phyloP scores from a whole-genome alignment of 2,329 filamentous ascomycete species.

The Chaetomium sp. region DNA sequence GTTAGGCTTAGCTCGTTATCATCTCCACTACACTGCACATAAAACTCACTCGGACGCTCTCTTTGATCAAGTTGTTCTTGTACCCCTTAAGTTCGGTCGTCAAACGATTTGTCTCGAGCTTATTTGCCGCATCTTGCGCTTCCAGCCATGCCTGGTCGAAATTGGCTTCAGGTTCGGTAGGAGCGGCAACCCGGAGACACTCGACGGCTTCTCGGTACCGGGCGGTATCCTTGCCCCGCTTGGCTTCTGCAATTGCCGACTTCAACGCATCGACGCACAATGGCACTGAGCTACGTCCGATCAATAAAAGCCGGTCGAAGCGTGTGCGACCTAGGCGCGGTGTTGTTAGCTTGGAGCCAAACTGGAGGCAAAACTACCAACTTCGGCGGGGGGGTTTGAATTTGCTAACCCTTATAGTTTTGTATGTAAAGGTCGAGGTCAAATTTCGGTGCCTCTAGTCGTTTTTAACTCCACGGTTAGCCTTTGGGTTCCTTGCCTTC shows the following conservation, averaged over 20 bases:
- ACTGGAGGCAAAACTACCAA: neutral
- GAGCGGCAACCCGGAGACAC: constrained; percentile 55
- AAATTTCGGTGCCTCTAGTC: constrained; percentile 70
- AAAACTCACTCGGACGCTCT: constrained; percentile 74
- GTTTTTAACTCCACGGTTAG: neutral
- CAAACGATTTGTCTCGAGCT: constrained; percentile 64
- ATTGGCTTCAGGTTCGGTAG: constrained; percentile 59
- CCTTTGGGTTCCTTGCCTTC: neutral
- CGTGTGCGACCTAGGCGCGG: constrained; percentile 62
- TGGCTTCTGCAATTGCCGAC: constrained; percentile 68
- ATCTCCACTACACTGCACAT: neutral
- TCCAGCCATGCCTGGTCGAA: constrained; percentile 72
- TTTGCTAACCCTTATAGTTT: constrained; percentile 69
- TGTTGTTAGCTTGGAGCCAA: neutral
- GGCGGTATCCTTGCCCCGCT: constrained; percentile 64
- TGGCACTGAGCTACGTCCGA: constrained; percentile 70
- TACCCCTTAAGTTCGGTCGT: constrained; percentile 84
- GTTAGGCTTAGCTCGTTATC: neutral
- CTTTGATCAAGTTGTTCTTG: constrained; percentile 95
- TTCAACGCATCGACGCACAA: constrained; percentile 77
- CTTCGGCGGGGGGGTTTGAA: neutral
- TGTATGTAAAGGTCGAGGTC: constrained; percentile 86
- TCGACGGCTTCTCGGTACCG: constrained; percentile 65
- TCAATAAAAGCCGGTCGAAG: constrained; percentile 72
- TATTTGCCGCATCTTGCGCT: constrained; percentile 58